These are phyloP conservation scores for Pochonia chlamydosporia DNA, from an alignment of 2,329 filamentous ascomycete species.

Conservation along the genomic window DNA sequence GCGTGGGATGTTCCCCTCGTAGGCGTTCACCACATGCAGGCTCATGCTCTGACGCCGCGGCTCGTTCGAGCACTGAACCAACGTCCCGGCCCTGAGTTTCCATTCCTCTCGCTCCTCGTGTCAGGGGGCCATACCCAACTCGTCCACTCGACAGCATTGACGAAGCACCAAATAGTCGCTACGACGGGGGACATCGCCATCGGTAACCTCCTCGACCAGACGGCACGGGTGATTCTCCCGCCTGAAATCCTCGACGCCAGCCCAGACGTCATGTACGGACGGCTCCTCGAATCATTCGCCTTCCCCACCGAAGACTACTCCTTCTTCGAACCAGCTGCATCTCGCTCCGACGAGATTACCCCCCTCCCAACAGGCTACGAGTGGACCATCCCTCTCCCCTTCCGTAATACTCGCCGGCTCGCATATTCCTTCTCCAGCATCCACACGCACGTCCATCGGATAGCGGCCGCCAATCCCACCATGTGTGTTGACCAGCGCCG, in stretches of 20 bases:
- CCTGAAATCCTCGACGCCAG: constrained; percentile 43
- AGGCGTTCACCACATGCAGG: constrained; percentile 95
- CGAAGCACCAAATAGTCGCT: constrained; percentile 67
- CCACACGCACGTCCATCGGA: constrained; percentile 44
- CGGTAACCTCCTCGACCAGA: constrained; percentile 86
- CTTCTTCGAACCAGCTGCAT: constrained; percentile 52
- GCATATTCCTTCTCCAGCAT: constrained; percentile 70
- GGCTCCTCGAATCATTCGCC: constrained; percentile 71
- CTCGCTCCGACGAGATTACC: constrained; percentile 52
- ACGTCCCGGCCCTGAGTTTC: constrained; percentile 53
- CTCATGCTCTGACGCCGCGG: constrained; percentile 83
- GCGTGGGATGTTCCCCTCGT: constrained; percentile 80
- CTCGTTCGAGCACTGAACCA: constrained; percentile 58
- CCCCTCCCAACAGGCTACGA: constrained; percentile 30
- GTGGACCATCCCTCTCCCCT: constrained; percentile 67
- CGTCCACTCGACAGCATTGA: constrained; percentile 64
- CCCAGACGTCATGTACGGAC: constrained; percentile 71
- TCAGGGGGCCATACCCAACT: constrained; percentile 91
- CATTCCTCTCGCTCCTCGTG: constrained; percentile 82
- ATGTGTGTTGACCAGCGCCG: constrained; percentile 56
- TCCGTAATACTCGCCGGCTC: constrained; percentile 51
- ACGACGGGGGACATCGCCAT: constrained; percentile 75
- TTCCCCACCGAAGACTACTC: constrained; percentile 49
- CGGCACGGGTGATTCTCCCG: constrained; percentile 71
- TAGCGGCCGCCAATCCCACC: constrained; percentile 33